Evolutionary conservation across 495 filamentous ascomycete species (phyloP).

Genomic region (Talaromyces borbonicus): DNA sequence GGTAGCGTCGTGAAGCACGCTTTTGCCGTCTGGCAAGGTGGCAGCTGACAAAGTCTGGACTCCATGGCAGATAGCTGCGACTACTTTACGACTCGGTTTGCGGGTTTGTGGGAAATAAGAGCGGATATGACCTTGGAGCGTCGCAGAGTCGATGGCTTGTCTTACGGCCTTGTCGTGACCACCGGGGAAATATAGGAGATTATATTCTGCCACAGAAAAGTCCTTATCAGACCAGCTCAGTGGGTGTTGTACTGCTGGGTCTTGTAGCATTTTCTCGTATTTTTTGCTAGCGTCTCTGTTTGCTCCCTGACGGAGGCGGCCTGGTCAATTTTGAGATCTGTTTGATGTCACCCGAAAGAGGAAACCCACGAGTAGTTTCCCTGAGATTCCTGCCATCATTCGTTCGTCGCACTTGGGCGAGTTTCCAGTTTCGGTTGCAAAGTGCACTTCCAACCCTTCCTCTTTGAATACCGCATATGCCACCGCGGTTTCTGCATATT

Average conservation of each 20-base stretch:
- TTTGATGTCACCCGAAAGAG: neutral
- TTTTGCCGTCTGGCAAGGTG: conserved; percentile 28
- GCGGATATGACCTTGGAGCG: conserved; percentile 34
- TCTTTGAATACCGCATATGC: conserved; percentile 42
- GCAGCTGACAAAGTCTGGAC: conserved; percentile 42
- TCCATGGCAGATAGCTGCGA: conserved; percentile 45
- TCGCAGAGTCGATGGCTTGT: conserved; percentile 42
- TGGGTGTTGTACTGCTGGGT: conserved; percentile 31
- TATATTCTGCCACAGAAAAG: conserved; percentile 35
- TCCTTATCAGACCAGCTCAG: conserved; percentile 36
- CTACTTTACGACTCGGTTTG: conserved; percentile 33
- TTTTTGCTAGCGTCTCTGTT: conserved; percentile 25
- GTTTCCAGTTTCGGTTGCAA: conserved; percentile 42
- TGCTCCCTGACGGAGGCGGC: conserved; percentile 34
- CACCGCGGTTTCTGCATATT: conserved; percentile 36
- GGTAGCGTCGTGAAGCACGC: conserved; percentile 35
- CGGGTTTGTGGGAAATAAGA: conserved; percentile 40
- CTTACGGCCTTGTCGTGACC: conserved; percentile 44
- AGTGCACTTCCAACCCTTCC: conserved; percentile 38
- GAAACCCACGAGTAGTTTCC: conserved; percentile 37
- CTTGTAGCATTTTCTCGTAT: conserved; percentile 34
- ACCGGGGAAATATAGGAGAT: conserved; percentile 42
- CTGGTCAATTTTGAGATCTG: conserved; percentile 10
- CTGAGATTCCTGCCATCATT: conserved; percentile 42
- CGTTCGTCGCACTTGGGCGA: conserved; percentile 39